Evolutionary conservation across 371 early-diverging fungal genomes (phyloP), one percentile per base, ranked within the genome.

Genomic region (Rhizopus stolonifer): DNA sequence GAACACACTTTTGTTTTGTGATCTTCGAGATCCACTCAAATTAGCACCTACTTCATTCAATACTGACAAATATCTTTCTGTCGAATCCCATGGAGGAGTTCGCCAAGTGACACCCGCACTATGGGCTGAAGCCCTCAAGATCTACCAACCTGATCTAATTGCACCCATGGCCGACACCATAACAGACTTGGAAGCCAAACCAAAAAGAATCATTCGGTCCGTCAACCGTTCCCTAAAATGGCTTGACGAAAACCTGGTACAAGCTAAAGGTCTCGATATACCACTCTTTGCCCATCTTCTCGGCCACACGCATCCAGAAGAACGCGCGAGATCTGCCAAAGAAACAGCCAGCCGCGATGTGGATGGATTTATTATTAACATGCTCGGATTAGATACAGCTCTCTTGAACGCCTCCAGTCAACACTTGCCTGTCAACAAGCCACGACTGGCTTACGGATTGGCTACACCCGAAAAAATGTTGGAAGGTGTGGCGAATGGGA

Each of bases 171-270:
- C 79, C 0, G 77, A 80, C 56, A 46, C 69, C 4, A 53, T 77
- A 3, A 69, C 77, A 17, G 83, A 81, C 21, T 43, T 69, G 10
- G 76, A 69, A 6, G 70, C 74, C 22, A 74, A 79, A 18, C 64
- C 61, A 15, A 89, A 86, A 49, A 79, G 91, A 33, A 74, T 86
- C 4, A 60, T 60, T 31, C 83, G 80, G 58, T 85, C 89, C 5
- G 84, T 89, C 0, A 78, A 85, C 48, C 72, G 90, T 47, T 77
- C 88, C 1, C 58, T 83, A 13, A 75, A 75, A 19, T 91, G 90
- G 90, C 55, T 75, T 14, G 76, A 72, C 44, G 53, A 56, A 11
- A 67, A 63, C 38, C 31, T 69, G 6, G 40, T 19, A 18, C 61
- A 72, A 51, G 62, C 65, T n/a, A 48, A 57, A 74, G 58, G 63